Evolutionary conservation across 768 basidiomycete species (phyloP).

Genomic region (Cystofilobasidium bisporidii): DNA sequence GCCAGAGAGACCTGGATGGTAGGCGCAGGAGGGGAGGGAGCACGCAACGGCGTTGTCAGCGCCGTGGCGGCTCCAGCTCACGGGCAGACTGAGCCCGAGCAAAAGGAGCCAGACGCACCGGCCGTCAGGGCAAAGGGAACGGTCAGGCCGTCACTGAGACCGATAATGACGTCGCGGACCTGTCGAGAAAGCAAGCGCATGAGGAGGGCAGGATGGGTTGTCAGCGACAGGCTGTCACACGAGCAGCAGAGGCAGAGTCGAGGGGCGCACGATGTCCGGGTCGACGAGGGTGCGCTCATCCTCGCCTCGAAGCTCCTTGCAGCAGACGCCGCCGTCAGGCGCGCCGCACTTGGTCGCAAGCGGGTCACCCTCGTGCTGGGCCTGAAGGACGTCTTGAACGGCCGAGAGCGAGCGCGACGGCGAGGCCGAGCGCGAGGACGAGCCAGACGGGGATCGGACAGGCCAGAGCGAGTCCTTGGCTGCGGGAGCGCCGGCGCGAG

Average conservation of each 20-base stretch:
- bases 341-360: conserved; percentile 24
- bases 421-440: neutral
- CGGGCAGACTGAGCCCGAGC: neutral
- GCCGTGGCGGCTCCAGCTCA: neutral
- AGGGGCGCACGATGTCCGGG: conserved; percentile 69
- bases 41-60: conserved; percentile 38
- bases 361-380: conserved; percentile 9
- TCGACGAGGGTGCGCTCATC: conserved; percentile 58
- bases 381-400: conserved; percentile 14
- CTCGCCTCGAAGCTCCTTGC: conserved; percentile 66
- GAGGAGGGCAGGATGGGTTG: neutral
- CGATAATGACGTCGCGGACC: conserved; percentile 56
- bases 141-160: conserved; percentile 80
- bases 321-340: conserved; percentile 56
- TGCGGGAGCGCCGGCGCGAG: neutral
- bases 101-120: conserved; percentile 40
- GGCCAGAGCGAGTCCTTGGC: conserved; percentile 12
- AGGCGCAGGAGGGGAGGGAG: neutral
- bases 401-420: conserved; percentile 8
- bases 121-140: conserved; percentile 87
- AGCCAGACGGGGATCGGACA: neutral
- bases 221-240: neutral
- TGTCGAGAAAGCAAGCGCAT: neutral
- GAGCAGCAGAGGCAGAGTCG: neutral
- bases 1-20: conserved; percentile 48